A percentile compares a stretch with the other conserved stretches of the same genome.
phyloP scores from a whole-genome alignment of 768 basidiomycete species.

The Hydnomerulius pinastri region DNA sequence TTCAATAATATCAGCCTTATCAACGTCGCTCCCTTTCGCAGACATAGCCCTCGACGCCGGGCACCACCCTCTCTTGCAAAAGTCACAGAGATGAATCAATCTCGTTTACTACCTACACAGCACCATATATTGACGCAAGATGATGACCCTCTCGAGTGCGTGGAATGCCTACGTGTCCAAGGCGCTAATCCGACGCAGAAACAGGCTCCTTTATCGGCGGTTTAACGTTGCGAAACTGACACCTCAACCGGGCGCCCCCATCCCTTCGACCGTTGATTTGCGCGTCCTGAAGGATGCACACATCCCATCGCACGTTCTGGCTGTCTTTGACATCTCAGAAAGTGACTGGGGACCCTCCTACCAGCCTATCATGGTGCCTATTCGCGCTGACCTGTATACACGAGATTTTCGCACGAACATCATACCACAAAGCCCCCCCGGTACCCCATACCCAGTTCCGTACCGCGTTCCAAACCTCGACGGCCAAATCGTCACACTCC shows the following conservation, averaged over 20 bases:
- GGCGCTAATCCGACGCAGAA: slow-evolving; percentile 8
- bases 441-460: slow-evolving; percentile 36
- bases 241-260: slow-evolving; percentile 22
- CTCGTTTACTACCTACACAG: slow-evolving; percentile 28
- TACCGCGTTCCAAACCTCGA: slow-evolving; percentile 17
- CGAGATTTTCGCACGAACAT: slow-evolving; percentile 39
- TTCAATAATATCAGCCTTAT: slow-evolving; percentile 7
- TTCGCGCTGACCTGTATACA: slow-evolving; percentile 50
- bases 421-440: slow-evolving; percentile 34
- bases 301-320: slow-evolving; percentile 60
- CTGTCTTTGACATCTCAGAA: slow-evolving; percentile 39
- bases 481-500: slow-evolving; percentile 46
- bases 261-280: slow-evolving; percentile 51
- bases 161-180: background rate
- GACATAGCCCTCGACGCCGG: slow-evolving; percentile 12
- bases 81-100: slow-evolving; percentile 16
- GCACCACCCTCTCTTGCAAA: slow-evolving; percentile 18
- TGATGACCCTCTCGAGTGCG: slow-evolving; percentile 33
- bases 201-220: slow-evolving; percentile 32
- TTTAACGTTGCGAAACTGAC: slow-evolving; percentile 35
- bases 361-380: slow-evolving; percentile 52
- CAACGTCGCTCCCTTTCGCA: slow-evolving; percentile 9
- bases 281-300: slow-evolving; percentile 45
- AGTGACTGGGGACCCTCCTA: slow-evolving; percentile 30
- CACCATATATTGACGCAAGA: slow-evolving; percentile 14